These are phyloP conservation scores for Hypomyces perniciosus DNA, from an alignment of 2,329 filamentous ascomycete species.

Conservation along the genomic window DNA sequence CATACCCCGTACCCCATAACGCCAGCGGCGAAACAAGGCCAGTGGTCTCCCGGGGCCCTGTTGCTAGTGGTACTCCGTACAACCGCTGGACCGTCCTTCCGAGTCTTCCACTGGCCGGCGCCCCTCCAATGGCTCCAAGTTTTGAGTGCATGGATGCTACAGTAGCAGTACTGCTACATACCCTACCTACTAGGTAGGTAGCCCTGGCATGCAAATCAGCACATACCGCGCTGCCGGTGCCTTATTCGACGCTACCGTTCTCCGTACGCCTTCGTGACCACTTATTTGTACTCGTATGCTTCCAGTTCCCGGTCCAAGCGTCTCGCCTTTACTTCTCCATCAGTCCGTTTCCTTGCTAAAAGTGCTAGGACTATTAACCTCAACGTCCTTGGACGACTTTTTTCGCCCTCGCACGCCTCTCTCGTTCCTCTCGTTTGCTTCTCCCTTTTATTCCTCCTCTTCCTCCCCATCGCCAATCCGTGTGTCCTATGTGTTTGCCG, in stretches of 20 bases:
- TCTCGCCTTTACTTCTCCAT: neutral
- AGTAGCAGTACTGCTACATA: neutral
- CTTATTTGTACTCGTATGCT: neutral
- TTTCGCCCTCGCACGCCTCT: neutral
- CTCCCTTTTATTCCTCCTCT: neutral
- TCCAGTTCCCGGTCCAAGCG: neutral
- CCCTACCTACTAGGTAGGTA: neutral
- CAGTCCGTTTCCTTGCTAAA: neutral
- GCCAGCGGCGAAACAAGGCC: too few species aligned
- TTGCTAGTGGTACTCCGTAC: neutral
- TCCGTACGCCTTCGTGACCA: neutral
- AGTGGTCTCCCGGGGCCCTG: neutral
- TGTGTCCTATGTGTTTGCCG: neutral
- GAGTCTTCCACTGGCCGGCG: conserved; percentile 9
- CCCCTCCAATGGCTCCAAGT: neutral
- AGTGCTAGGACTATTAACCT: neutral
- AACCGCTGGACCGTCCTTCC: conserved; percentile 4
- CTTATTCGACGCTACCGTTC: neutral
- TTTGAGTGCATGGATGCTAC: neutral
- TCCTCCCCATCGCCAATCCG: neutral
- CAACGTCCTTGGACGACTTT: neutral
- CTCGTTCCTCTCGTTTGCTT: conserved; percentile 10
- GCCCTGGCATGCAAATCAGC: too few species aligned
- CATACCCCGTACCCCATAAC: too few species aligned
- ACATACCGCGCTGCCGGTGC: neutral